These are phyloP conservation scores for Asclepias syriaca DNA, from an alignment of 257 asterid genomes.

Conservation along the genomic window DNA sequence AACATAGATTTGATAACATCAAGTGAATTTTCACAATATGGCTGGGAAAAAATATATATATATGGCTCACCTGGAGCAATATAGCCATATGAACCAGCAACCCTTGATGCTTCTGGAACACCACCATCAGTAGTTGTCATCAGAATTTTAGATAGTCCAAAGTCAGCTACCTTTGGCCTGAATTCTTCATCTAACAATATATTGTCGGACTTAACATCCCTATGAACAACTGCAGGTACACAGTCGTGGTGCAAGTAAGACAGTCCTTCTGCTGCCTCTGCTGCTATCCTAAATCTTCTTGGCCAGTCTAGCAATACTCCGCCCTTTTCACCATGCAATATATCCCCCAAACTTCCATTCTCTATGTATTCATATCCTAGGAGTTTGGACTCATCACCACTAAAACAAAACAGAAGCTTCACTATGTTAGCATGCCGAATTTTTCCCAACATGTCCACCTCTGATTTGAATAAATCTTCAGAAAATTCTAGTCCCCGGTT, in stretches of 20 bases:
- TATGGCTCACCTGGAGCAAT: slow-evolving; percentile 71
- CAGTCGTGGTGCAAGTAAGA: slow-evolving; percentile 81
- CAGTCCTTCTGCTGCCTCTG: slow-evolving; percentile 78
- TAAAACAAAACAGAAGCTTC: slow-evolving; percentile 61
- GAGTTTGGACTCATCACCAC: slow-evolving; percentile 49
- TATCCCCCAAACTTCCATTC: slow-evolving; percentile 75
- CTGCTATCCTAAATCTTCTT: slow-evolving; percentile 50
- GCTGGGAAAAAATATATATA: too few species aligned
- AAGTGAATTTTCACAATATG: neutral
- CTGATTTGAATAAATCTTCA: slow-evolving; percentile 44
- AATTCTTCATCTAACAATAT: slow-evolving; percentile 36
- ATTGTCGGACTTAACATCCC: slow-evolving; percentile 43
- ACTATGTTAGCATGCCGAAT: slow-evolving; percentile 71
- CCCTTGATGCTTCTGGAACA: slow-evolving; percentile 52
- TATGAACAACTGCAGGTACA: slow-evolving; percentile 35
- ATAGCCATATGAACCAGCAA: slow-evolving; percentile 84
- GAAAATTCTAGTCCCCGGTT: slow-evolving; percentile 35
- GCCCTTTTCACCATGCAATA: slow-evolving; percentile 59
- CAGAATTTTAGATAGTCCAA: slow-evolving; percentile 69
- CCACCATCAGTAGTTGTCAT: slow-evolving; percentile 26
- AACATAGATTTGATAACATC: neutral
- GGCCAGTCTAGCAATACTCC: slow-evolving; percentile 70
- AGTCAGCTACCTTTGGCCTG: slow-evolving; percentile 58
- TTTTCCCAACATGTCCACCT: slow-evolving; percentile 52
- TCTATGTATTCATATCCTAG: slow-evolving; percentile 67